A percentile compares a stretch with the other conserved stretches of the same genome.
phyloP scores from a whole-genome alignment of 768 basidiomycete species.

The Kwoniella europaea region DNA sequence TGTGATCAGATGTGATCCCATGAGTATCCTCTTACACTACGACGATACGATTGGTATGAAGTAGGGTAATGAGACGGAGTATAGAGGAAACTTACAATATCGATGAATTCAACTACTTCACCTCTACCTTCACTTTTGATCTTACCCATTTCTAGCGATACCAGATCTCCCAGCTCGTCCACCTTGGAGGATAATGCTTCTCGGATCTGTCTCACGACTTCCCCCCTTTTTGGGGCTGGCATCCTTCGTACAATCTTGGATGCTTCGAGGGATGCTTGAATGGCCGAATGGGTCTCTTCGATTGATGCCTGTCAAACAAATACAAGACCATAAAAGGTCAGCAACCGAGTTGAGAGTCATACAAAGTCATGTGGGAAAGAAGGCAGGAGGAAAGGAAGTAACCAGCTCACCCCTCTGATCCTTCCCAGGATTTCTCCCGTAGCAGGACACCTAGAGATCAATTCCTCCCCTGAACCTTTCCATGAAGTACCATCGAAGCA shows the following conservation, averaged over 20 bases:
- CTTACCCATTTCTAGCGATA: conserved; percentile 66
- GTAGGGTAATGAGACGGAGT: background rate
- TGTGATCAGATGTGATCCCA: conserved; percentile 47
- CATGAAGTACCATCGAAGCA: conserved; percentile 50
- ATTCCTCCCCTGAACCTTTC: conserved; percentile 43
- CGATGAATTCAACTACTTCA: conserved; percentile 93
- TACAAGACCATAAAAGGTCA: too few relatives aligned
- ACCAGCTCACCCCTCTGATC: conserved; percentile 67
- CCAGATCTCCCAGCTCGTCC: conserved; percentile 50
- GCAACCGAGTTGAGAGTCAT: too few relatives aligned
- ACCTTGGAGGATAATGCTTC: conserved; percentile 80
- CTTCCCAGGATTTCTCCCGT: conserved; percentile 83
- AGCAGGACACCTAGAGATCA: conserved; percentile 68
- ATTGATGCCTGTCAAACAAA: conserved; percentile 65
- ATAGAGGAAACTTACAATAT: conserved; percentile 70
- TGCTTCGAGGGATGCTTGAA: conserved; percentile 76
- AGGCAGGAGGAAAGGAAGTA: conserved; percentile 17
- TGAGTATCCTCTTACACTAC: too few relatives aligned
- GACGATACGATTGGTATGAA: conserved; percentile 4
- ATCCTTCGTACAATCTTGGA: conserved; percentile 72
- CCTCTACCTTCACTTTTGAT: conserved; percentile 87
- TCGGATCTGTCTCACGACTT: conserved; percentile 84
- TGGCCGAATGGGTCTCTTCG: conserved; percentile 70
- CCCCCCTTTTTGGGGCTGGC: conserved; percentile 86
- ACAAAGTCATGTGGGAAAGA: background rate